A percentile compares a stretch with the other conserved stretches of the same genome.
Evolutionary conservation across 768 basidiomycete genomes (phyloP).

Genomic region (Rickenella mellea): DNA sequence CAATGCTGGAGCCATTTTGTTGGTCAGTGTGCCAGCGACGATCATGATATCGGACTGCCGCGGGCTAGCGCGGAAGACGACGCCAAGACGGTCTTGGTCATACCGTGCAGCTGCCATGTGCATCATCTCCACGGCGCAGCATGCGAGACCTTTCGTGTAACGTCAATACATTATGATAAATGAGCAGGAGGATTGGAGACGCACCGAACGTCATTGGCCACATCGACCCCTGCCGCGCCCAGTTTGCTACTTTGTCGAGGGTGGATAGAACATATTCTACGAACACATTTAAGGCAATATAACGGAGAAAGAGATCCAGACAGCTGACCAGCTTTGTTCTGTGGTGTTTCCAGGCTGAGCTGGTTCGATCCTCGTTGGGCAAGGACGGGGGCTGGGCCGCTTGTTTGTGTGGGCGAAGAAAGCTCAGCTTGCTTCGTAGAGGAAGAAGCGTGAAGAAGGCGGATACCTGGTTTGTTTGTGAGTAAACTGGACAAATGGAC

Average conservation of each 20-base stretch:
- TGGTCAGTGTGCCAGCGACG: constrained; percentile 96
- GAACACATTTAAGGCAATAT: not conserved
- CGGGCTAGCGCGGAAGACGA: constrained; percentile 98
- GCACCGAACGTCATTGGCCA: constrained; percentile 98
- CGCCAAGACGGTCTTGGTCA: constrained; percentile 94
- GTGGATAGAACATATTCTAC: constrained; percentile 94
- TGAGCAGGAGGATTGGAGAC: constrained; percentile 6
- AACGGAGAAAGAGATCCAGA: not conserved
- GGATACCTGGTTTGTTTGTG: too few species aligned
- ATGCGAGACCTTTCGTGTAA: constrained; percentile 67
- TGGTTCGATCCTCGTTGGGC: constrained; percentile 80
- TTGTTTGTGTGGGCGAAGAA: too few species aligned
- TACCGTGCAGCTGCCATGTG: constrained; percentile 99
- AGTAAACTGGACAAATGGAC: too few species aligned
- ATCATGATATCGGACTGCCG: constrained; percentile 99
- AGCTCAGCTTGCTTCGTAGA: too few species aligned
- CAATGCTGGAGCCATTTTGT: constrained; percentile 99
- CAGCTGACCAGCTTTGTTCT: constrained; percentile 75
- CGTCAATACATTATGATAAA: not conserved
- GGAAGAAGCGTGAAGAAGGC: too few species aligned
- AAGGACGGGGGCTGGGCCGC: constrained; percentile 62
- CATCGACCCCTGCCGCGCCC: constrained; percentile 96
- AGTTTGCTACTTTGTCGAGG: constrained; percentile 92
- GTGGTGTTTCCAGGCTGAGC: constrained; percentile 76
- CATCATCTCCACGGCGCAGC: constrained; percentile 99